Evolutionary conservation across 2,329 filamentous ascomycete species (phyloP).

Genomic region (Phaeosphaeriaceae sp.): DNA sequence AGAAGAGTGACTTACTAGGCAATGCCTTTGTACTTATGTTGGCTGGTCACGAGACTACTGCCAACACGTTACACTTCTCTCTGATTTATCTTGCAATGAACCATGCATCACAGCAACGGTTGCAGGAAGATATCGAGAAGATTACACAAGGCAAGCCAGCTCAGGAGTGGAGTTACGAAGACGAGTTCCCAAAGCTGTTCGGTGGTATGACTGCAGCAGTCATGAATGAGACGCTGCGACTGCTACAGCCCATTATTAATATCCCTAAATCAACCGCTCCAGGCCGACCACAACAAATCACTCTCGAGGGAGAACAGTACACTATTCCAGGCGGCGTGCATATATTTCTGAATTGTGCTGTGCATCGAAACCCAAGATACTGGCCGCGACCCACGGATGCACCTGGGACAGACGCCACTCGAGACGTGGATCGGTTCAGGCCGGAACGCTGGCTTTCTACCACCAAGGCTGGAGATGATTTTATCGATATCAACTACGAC

Average conservation of each 20-base stretch:
- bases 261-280: conserved; percentile 70
- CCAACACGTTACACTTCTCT: conserved; percentile 76
- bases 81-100: conserved; percentile 72
- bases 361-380: conserved; percentile 74
- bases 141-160: conserved; percentile 67
- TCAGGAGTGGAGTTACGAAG: conserved; percentile 74
- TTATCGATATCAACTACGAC: conserved; percentile 51
- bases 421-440: conserved; percentile 71
- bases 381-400: conserved; percentile 64
- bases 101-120: conserved; percentile 66
- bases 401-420: conserved; percentile 27
- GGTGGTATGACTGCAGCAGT: conserved; percentile 75
- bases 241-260: conserved; percentile 73
- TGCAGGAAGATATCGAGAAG: conserved; percentile 74
- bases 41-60: conserved; percentile 82
- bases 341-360: conserved; percentile 62
- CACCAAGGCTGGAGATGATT: conserved; percentile 26
- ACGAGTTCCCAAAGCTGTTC: conserved; percentile 69
- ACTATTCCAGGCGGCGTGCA: conserved; percentile 64
- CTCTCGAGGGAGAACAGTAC: conserved; percentile 64
- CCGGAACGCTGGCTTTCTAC: conserved; percentile 74
- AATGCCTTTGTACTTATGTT: conserved; percentile 71
- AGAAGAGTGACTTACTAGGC: conserved; percentile 68
- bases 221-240: conserved; percentile 78
- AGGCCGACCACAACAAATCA: conserved; percentile 62